Conservation (phyloP, 139 green algal species). For the Chara braunii region DNA sequence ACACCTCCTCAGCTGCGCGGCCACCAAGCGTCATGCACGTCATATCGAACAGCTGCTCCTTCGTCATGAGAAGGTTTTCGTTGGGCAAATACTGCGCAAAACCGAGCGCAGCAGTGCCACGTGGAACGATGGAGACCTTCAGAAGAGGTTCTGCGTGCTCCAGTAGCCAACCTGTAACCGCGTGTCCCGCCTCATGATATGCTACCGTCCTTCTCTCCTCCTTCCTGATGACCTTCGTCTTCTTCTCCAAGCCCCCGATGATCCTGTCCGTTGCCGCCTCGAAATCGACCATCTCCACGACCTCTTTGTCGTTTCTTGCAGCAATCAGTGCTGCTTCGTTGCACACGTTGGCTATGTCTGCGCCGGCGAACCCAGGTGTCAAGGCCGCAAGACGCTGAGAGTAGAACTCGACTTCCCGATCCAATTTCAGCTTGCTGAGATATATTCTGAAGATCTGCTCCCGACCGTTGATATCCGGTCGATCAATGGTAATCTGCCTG, state of each 20-base stretch:
- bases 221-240: constrained; percentile 81
- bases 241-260: constrained; percentile 98
- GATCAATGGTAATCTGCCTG: constrained; percentile 88
- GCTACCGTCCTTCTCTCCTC: constrained; percentile 93
- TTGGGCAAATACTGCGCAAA: constrained; percentile 99
- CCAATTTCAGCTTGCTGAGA: constrained; percentile 42
- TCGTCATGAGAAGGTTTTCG: constrained; percentile 93
- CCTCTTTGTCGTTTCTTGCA: constrained; percentile 51
- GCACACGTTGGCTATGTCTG: constrained; percentile 97
- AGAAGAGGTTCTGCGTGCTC: constrained; percentile 93
- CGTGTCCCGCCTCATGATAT: constrained; percentile 89
- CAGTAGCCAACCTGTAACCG: constrained; percentile 95
- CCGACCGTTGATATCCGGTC: constrained; percentile 89
- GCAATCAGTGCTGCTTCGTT: constrained; percentile 97
- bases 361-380: constrained; percentile 85
- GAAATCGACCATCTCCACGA: constrained; percentile 80
- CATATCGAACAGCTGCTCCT: constrained; percentile 88
- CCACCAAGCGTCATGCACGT: constrained; percentile 86
- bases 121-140: constrained; percentile 97
- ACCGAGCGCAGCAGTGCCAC: constrained; percentile 84
- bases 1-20: constrained; percentile 80
- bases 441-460: constrained; percentile 86
- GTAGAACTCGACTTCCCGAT: constrained; percentile 58
- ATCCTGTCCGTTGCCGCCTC: constrained; percentile 90
- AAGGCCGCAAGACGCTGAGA: constrained; percentile 84